Conservation (phyloP, 805 yeast genomes). For the Sporopachydermia lactativora region DNA sequence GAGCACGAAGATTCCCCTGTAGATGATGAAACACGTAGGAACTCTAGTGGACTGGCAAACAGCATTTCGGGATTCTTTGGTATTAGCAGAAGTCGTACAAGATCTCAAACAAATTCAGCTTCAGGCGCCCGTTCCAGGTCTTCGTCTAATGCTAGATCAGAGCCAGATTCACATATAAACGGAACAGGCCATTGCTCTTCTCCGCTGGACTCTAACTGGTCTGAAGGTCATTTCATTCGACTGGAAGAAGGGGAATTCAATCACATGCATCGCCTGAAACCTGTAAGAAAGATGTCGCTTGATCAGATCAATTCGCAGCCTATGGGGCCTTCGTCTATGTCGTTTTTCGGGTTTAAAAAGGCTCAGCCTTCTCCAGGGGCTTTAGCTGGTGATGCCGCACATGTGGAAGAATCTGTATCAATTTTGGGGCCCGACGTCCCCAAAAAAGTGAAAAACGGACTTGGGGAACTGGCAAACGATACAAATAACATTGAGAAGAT, state of each 20-base stretch:
- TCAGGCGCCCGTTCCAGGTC: background rate
- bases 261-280: background rate
- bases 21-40: background rate
- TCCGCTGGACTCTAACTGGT: slow-evolving; percentile 1
- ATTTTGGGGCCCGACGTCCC: background rate
- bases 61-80: background rate
- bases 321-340: background rate
- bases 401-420: background rate
- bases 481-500: background rate
- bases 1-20: background rate
- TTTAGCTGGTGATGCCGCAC: background rate
- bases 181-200: background rate
- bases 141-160: background rate
- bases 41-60: no score
- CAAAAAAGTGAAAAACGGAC: background rate
- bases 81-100: background rate
- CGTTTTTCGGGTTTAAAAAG: slow-evolving; percentile 1
- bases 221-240: background rate
- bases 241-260: background rate
- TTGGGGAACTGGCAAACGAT: background rate
- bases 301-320: background rate
- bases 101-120: no score
- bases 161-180: background rate
- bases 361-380: background rate
- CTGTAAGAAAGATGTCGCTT: background rate